These are phyloP conservation scores for Candida tibetensis DNA, from an alignment of 805 yeast genomes.

Conservation along the genomic window DNA sequence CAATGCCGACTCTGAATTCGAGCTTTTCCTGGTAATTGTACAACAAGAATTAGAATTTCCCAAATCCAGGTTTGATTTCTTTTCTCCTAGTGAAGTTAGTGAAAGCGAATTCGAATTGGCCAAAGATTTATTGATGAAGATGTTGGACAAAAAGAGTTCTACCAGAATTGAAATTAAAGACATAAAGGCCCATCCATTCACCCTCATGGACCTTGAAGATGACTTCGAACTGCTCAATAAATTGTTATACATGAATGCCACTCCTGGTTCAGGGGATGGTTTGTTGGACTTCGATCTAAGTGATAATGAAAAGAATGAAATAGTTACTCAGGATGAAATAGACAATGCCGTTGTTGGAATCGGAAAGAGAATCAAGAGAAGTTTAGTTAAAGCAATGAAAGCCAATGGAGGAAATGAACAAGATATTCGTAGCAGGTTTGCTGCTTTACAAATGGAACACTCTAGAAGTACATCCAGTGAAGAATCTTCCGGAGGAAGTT, in stretches of 20 bases:
- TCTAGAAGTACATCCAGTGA: slow-evolving; percentile 30
- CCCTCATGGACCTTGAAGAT: slow-evolving; percentile 38
- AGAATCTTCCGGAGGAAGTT: slow-evolving; percentile 19
- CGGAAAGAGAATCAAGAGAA: slow-evolving; percentile 59
- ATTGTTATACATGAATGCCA: slow-evolving; percentile 32
- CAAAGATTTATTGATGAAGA: slow-evolving; percentile 55
- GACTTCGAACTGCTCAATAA: slow-evolving; percentile 35
- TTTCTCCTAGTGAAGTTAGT: slow-evolving; percentile 38
- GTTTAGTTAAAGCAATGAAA: slow-evolving; percentile 43
- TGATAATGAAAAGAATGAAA: slow-evolving; percentile 34
- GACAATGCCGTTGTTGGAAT: slow-evolving; percentile 81
- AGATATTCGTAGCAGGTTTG: slow-evolving; percentile 20
- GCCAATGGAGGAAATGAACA: slow-evolving; percentile 24
- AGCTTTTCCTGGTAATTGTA: slow-evolving; percentile 78
- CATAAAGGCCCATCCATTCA: slow-evolving; percentile 75
- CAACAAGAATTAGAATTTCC: slow-evolving; percentile 62
- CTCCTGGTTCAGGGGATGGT: slow-evolving; percentile 6
- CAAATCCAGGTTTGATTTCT: slow-evolving; percentile 25
- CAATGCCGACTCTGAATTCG: slow-evolving; percentile 81
- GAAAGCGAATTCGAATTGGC: slow-evolving; percentile 46
- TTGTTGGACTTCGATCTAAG: slow-evolving; percentile 16
- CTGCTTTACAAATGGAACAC: slow-evolving; percentile 22
- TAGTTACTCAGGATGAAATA: slow-evolving; percentile 65
- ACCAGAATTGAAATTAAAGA: slow-evolving; percentile 66
- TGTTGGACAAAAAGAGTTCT: slow-evolving; percentile 69